These are phyloP conservation scores for Penicillium simplicissimum DNA, from an alignment of 495 filamentous ascomycete species.

Conservation along the genomic window DNA sequence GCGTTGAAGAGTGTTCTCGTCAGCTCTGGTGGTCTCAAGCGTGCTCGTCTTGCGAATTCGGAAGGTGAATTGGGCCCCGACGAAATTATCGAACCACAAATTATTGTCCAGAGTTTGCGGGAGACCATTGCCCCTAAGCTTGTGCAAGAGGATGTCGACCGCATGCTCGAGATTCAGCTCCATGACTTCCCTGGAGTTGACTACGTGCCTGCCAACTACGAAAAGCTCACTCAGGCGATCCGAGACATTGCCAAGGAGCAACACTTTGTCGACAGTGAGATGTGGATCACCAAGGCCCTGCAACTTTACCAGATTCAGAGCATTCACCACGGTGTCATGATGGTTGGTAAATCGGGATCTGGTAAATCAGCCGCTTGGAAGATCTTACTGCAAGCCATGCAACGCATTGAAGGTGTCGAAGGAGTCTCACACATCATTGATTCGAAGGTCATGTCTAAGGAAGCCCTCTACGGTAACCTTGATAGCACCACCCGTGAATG, in stretches of 20 bases:
- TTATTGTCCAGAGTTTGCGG: conserved; percentile 95
- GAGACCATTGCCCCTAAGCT: conserved; percentile 98
- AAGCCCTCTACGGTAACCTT: conserved; percentile 89
- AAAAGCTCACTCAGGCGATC: conserved; percentile 77
- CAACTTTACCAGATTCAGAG: conserved; percentile 97
- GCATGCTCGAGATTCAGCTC: conserved; percentile 80
- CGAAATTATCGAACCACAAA: conserved; percentile 88
- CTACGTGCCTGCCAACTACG: conserved; percentile 86
- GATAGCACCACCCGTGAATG: conserved; percentile 97
- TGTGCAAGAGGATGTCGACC: conserved; percentile 84
- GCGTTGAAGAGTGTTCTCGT: conserved; percentile 97
- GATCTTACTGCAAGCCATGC: conserved; percentile 88
- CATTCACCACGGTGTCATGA: conserved; percentile 99
- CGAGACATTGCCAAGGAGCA: conserved; percentile 76
- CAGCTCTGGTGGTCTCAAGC: conserved; percentile 94
- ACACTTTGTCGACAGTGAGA: conserved; percentile 83
- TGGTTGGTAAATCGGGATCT: conserved; percentile 94
- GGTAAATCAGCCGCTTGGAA: conserved; percentile 96
- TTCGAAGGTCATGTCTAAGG: conserved; percentile 99
- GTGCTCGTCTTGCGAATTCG: conserved; percentile 65
- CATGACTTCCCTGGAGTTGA: conserved; percentile 89
- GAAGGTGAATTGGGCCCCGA: conserved; percentile 63
- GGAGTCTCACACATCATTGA: conserved; percentile 97
- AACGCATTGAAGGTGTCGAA: conserved; percentile 85
- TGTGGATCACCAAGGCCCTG: conserved; percentile 94